Evolutionary conservation across 1,284 basidiomycete species (phyloP), one percentile per base, ranked within the genome.

Genomic region (Moniliophthora roreri): DNA sequence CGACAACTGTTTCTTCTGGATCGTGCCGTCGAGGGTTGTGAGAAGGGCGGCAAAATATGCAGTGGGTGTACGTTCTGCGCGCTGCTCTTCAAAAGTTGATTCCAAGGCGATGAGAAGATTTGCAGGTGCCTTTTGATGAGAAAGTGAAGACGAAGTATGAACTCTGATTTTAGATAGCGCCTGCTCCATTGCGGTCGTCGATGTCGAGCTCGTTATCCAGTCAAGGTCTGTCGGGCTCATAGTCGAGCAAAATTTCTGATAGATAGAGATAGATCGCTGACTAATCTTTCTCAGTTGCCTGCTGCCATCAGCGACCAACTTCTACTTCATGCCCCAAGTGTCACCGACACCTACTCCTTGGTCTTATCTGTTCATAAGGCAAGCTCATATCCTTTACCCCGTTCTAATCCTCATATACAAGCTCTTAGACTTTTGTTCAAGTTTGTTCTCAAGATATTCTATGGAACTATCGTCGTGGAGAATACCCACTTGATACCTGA

Each of bases 61-160:
- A 1, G 92, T 93, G 9, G 93, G 77, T 4, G 84, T 82, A 36
- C 71, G 71, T 52, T 88, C 80, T n/a, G 84, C 74, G 57, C 80
- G 79, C 59, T 93, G 90, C 61, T 95, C 90, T 50, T 81, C 76
- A 62, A 99, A 81, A 10, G 95, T 96, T 1, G 85, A 80, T 70
- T 99, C 97, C 63, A 99, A 80, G 15, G 95, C 97, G 52, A 81
- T 74, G 40, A 99, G 81, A 18, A 99, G 84, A 51, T 85, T 87
- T 13, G 97, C 97, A 2, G 95, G 94, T 49, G 90, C 84, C 66
- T 93, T 92, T 72, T 98, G 95, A 66, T 97, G 93, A 1, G 87
- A 69, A 18, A 96, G 79, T 24, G 84, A 81, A 0, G 95, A 96
- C 21, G 83, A 82, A 2, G 85, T 87, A 63, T 98, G 93, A 13